Evolutionary conservation across 73 alveolate genomes (phyloP).

Genomic region (Symbiodinium natans): DNA sequence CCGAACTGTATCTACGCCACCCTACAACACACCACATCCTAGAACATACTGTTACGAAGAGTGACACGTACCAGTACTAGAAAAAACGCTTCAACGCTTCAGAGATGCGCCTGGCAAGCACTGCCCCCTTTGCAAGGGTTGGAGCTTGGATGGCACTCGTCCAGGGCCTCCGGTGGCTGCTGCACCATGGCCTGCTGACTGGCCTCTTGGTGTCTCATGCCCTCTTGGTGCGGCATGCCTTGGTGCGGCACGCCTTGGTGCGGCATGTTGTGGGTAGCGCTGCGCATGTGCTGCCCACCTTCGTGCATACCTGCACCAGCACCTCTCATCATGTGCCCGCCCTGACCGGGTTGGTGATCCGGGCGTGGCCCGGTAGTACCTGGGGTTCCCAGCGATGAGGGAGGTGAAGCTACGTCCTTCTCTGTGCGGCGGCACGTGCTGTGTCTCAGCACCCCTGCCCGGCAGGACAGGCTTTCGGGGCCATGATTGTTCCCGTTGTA

Average conservation of each 20-base stretch:
- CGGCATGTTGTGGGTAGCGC: neutral
- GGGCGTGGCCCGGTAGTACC: too few species aligned
- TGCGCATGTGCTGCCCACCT: too few species aligned
- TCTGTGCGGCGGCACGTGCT: neutral
- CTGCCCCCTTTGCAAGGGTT: neutral
- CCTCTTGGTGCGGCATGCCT: neutral
- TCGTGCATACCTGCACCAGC: neutral
- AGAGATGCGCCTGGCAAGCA: neutral
- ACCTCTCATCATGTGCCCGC: neutral
- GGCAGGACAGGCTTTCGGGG: conserved; percentile 26
- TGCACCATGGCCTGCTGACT: neutral
- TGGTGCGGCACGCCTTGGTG: neutral
- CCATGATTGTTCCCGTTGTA: conserved; percentile 77
- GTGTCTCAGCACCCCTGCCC: neutral
- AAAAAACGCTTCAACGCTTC: too few species aligned
- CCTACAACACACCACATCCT: too few species aligned
- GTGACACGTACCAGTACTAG: too few species aligned
- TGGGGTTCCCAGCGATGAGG: neutral
- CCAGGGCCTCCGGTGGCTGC: neutral
- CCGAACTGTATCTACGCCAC: too few species aligned
- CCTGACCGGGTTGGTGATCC: too few species aligned
- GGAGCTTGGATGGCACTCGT: neutral
- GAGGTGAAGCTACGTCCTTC: neutral
- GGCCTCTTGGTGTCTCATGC: neutral
- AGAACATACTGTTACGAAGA: too few species aligned